Conservation (phyloP, 2,329 filamentous ascomycete genomes). For the Penicillium sp. region DNA sequence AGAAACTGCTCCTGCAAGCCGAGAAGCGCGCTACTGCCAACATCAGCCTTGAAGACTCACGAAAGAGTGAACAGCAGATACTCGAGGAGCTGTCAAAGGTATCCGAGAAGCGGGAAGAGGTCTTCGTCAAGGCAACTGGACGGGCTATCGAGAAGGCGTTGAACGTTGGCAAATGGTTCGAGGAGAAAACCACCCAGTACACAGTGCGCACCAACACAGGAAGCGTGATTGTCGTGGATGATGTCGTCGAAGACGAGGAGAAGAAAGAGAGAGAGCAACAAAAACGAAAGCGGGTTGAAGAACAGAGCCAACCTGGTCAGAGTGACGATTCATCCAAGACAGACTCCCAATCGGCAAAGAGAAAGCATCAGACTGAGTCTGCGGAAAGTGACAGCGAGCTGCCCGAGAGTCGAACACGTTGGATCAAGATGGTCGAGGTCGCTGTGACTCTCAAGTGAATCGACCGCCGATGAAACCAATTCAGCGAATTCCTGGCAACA, state of each 20-base stretch:
- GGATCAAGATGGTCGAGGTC: slow-evolving; percentile 51
- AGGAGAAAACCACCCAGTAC: slow-evolving; percentile 53
- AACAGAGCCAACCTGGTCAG: slow-evolving; percentile 14
- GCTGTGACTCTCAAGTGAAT: slow-evolving; percentile 45
- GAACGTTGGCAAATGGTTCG: slow-evolving; percentile 59
- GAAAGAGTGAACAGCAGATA: slow-evolving; percentile 33
- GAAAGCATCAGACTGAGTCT: slow-evolving; percentile 27
- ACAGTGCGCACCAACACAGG: slow-evolving; percentile 57
- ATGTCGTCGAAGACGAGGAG: slow-evolving; percentile 52
- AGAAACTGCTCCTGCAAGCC: slow-evolving; percentile 55
- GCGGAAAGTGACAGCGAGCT: slow-evolving; percentile 35
- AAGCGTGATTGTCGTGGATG: slow-evolving; percentile 61
- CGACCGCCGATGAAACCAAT: neutral
- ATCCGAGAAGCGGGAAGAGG: slow-evolving; percentile 49
- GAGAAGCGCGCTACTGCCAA: slow-evolving; percentile 54
- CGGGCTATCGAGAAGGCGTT: slow-evolving; percentile 61
- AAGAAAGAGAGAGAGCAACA: slow-evolving; percentile 29
- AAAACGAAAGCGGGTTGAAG: slow-evolving; percentile 22
- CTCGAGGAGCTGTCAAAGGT: slow-evolving; percentile 34
- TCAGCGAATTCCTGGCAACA: neutral
- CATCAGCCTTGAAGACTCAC: slow-evolving; percentile 38
- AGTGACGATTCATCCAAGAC: slow-evolving; percentile 7
- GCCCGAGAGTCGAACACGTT: slow-evolving; percentile 48
- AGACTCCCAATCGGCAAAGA: slow-evolving; percentile 30
- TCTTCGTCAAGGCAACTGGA: slow-evolving; percentile 62